These are phyloP conservation scores for Xylariaceae sp. DNA, from an alignment of 2,329 filamentous ascomycete genomes.

Conservation along the genomic window DNA sequence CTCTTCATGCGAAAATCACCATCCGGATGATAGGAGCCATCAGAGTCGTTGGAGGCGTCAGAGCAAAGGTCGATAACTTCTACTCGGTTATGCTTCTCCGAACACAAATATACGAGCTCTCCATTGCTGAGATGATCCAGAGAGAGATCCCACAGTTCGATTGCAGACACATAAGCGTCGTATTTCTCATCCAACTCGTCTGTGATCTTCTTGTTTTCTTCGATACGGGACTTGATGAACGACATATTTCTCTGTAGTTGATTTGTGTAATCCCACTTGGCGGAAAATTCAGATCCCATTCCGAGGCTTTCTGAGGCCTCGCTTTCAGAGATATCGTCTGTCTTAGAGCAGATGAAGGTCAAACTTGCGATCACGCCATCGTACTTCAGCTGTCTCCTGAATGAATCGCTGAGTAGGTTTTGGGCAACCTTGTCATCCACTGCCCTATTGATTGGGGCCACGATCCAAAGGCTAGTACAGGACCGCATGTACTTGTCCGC, in stretches of 20 bases:
- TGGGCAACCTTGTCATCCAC: slow-evolving; percentile 58
- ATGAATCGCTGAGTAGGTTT: slow-evolving; percentile 49
- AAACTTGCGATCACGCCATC: slow-evolving; percentile 50
- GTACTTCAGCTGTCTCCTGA: slow-evolving; percentile 55
- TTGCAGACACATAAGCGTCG: background rate
- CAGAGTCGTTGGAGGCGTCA: background rate
- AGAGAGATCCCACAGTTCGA: no score
- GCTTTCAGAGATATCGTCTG: slow-evolving; percentile 50
- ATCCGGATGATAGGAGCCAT: no score
- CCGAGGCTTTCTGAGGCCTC: slow-evolving; percentile 35
- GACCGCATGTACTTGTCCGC: slow-evolving; percentile 52
- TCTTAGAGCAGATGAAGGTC: slow-evolving; percentile 44
- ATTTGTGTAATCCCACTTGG: slow-evolving; percentile 33
- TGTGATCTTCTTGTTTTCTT: no score
- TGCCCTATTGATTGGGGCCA: slow-evolving; percentile 56
- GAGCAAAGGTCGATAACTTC: background rate
- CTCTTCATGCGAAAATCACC: no score
- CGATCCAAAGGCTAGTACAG: slow-evolving; percentile 55
- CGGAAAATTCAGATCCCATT: slow-evolving; percentile 33
- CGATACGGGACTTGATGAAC: slow-evolving; percentile 15
- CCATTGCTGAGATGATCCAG: no score
- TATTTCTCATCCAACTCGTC: background rate
- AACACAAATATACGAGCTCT: no score
- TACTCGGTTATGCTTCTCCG: no score
- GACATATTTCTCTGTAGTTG: slow-evolving; percentile 17